phyloP scores from a whole-genome alignment of 1,284 basidiomycete species.

The Cryptococcus neoformans region DNA sequence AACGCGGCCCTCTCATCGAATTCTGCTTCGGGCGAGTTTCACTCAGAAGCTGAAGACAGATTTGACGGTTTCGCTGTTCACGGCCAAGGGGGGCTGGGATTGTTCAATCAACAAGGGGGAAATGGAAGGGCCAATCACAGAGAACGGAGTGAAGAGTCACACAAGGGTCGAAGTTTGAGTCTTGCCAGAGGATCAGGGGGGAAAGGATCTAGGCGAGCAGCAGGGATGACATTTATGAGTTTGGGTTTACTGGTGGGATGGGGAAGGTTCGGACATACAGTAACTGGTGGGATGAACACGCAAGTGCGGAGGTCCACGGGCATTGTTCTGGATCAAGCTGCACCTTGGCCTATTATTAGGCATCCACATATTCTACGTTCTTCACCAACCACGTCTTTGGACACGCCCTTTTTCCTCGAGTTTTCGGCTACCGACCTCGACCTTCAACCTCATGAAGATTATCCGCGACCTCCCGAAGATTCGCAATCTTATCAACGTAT shows the following conservation, averaged over 20 bases:
- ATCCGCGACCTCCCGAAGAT: conserved; percentile 12
- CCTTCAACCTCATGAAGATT: not conserved
- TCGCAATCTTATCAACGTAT: conserved; percentile 52
- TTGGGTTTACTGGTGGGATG: conserved; percentile 30
- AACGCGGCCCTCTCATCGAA: not conserved
- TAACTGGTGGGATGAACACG: not conserved
- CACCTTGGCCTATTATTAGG: not conserved
- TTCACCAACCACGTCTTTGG: not conserved
- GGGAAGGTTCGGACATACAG: conserved; percentile 5
- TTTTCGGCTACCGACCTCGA: not conserved
- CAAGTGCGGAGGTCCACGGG: not conserved
- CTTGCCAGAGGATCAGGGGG: conserved; percentile 27
- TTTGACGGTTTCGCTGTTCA: conserved; percentile 15
- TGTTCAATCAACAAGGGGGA: not conserved
- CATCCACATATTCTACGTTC: conserved; percentile 1
- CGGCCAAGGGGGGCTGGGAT: conserved; percentile 1
- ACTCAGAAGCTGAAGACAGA: not conserved
- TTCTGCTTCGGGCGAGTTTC: not conserved
- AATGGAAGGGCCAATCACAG: conserved; percentile 7
- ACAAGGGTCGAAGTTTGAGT: conserved; percentile 33
- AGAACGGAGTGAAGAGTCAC: conserved; percentile 10
- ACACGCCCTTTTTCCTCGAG: not conserved
- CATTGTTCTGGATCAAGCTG: not conserved
- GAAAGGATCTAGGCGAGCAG: conserved; percentile 32
- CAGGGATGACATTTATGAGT: conserved; percentile 49